Percentiles rank a stretch among this genome's conserved stretches.
These are phyloP conservation scores for Saturnispora zaruensis DNA, from an alignment of 805 yeast species.

Conservation along the genomic window DNA sequence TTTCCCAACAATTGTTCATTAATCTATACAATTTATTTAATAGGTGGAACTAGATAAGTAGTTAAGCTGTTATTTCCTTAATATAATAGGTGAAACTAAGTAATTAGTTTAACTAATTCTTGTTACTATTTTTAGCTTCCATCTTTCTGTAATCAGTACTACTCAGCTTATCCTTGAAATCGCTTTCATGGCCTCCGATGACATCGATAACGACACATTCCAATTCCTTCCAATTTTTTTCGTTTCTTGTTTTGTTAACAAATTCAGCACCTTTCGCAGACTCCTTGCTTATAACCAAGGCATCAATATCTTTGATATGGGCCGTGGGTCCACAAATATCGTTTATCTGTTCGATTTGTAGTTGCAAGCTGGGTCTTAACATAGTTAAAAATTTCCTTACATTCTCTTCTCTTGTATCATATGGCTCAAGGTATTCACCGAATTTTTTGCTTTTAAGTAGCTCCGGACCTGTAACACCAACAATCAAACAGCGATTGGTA, in stretches of 20 bases:
- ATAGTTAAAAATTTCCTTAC: constrained; percentile 43
- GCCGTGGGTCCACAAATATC: constrained; percentile 97
- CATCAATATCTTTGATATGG: constrained; percentile 59
- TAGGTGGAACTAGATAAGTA: too few relatives aligned
- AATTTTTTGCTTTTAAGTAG: constrained; percentile 69
- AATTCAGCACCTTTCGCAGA: constrained; percentile 64
- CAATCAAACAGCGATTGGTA: constrained; percentile 45
- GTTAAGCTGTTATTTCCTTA: too few relatives aligned
- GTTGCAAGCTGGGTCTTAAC: constrained; percentile 37
- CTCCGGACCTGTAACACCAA: constrained; percentile 78
- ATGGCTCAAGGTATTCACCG: constrained; percentile 54
- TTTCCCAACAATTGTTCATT: too few relatives aligned
- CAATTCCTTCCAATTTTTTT: constrained; percentile 45
- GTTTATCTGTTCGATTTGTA: constrained; percentile 54
- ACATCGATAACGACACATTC: constrained; percentile 49
- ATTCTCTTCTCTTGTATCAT: constrained; percentile 37
- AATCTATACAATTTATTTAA: too few relatives aligned
- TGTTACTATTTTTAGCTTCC: constrained; percentile 20
- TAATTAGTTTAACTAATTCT: neutral
- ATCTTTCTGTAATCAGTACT: constrained; percentile 66
- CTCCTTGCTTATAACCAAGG: constrained; percentile 75
- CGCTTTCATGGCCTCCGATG: constrained; percentile 45
- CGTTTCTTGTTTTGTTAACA: constrained; percentile 58
- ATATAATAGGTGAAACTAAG: too few relatives aligned
- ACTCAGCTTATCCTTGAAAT: constrained; percentile 68